Evolutionary conservation across 1,284 basidiomycete genomes (phyloP).

Genomic region (Taiwanofungus camphoratus): DNA sequence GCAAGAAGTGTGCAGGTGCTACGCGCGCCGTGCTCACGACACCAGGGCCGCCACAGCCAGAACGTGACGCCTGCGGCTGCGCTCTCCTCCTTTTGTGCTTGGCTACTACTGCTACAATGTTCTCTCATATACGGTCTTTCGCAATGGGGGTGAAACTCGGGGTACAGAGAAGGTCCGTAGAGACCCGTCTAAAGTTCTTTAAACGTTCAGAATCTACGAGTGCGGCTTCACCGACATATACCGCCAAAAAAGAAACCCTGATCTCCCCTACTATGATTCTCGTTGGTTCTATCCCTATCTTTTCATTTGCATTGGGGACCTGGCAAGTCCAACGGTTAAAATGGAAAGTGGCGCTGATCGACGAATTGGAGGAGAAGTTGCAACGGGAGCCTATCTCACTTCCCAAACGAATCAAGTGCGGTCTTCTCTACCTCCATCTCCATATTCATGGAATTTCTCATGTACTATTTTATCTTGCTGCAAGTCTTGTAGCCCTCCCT

Average conservation of each 20-base stretch:
- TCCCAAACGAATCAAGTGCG: slow-evolving; percentile 86
- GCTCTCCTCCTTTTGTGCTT: no score
- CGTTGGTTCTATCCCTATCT: slow-evolving; percentile 82
- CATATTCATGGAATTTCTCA: neutral
- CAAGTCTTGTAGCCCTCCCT: slow-evolving; percentile 62
- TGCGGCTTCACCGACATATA: slow-evolving; percentile 34
- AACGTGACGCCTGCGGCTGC: no score
- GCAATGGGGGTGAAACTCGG: neutral
- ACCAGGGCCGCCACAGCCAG: no score
- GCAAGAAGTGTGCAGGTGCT: no score
- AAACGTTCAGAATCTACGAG: slow-evolving; percentile 10
- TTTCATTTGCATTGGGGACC: slow-evolving; percentile 87
- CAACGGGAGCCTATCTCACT: slow-evolving; percentile 74
- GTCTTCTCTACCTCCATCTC: slow-evolving; percentile 5
- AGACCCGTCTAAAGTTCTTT: neutral
- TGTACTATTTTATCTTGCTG: slow-evolving; percentile 10
- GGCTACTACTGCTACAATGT: slow-evolving; percentile 1
- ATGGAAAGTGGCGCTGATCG: slow-evolving; percentile 95
- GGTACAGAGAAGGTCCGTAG: neutral
- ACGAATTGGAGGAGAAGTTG: slow-evolving; percentile 91
- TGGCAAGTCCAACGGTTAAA: slow-evolving; percentile 92
- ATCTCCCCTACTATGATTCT: slow-evolving; percentile 73
- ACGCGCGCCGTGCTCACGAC: no score
- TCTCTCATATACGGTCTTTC: neutral
- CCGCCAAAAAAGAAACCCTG: slow-evolving; percentile 50